Evolutionary conservation across 2,329 filamentous ascomycete species (phyloP).

Genomic region (Pestalotiopsis sp.): DNA sequence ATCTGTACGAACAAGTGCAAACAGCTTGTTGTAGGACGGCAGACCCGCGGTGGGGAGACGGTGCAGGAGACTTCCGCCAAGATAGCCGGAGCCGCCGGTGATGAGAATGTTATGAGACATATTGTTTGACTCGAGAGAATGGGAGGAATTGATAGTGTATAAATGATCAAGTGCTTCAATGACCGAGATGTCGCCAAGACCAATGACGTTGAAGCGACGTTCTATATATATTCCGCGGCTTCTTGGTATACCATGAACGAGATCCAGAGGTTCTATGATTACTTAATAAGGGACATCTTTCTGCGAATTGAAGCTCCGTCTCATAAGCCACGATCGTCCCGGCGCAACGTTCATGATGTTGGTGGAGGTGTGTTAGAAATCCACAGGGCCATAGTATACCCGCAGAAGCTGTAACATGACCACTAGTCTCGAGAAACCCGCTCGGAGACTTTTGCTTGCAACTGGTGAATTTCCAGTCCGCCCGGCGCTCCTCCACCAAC

Average conservation of each 20-base stretch:
- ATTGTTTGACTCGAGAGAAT: neutral
- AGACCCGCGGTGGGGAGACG: conserved; percentile 35
- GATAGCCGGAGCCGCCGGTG: conserved; percentile 53
- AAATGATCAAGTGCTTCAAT: neutral
- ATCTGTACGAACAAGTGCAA: conserved; percentile 45
- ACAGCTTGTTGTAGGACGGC: conserved; percentile 42
- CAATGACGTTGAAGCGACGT: neutral
- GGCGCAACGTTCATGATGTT: neutral
- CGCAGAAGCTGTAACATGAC: neutral
- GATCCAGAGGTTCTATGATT: neutral
- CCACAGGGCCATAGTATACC: neutral
- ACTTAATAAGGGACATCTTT: neutral
- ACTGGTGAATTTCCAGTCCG: neutral
- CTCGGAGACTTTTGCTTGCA: neutral
- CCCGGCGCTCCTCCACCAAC: neutral
- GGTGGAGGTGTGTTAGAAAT: neutral
- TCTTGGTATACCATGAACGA: neutral
- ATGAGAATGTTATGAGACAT: conserved; percentile 43
- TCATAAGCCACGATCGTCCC: neutral
- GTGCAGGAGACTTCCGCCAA: conserved; percentile 50
- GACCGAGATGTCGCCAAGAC: neutral
- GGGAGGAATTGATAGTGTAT: neutral
- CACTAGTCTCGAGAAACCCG: neutral
- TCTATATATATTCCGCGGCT: neutral
- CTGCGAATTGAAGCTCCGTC: neutral